Conservation (phyloP, 257 asterid species). For the Fraxinus excelsior region DNA sequence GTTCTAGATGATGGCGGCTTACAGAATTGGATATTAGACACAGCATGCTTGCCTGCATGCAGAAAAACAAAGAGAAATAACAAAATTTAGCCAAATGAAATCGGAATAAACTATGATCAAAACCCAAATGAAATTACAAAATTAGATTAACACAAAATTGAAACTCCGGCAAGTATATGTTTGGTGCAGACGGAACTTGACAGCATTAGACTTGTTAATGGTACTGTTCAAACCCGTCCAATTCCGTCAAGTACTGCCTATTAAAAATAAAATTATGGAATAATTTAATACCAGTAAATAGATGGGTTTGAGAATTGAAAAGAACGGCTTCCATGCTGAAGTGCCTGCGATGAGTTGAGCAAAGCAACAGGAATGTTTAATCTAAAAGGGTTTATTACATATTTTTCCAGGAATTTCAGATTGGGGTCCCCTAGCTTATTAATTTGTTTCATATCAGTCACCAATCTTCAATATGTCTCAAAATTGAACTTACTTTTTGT, state of each 20-base stretch:
- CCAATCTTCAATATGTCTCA: not conserved
- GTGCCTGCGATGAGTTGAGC: not conserved
- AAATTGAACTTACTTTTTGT: not conserved
- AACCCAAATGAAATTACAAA: not conserved
- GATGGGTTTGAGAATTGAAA: constrained; percentile 43
- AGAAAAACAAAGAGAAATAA: constrained; percentile 15
- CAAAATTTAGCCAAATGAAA: not conserved
- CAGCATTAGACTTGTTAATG: constrained; percentile 24
- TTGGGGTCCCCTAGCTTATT: not conserved
- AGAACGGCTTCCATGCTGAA: constrained; percentile 65
- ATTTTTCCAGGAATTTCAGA: not conserved
- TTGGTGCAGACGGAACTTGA: not conserved
- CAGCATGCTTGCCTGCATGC: constrained; percentile 42
- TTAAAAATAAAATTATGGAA: not conserved
- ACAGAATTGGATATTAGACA: constrained; percentile 23
- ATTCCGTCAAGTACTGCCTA: not conserved
- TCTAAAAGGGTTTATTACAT: not conserved
- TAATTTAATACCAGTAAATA: not conserved
- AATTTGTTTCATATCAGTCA: not conserved
- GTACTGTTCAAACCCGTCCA: not conserved
- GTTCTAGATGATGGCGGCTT: constrained; percentile 30
- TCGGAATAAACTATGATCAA: not conserved
- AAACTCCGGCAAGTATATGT: not conserved
- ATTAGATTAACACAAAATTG: not conserved
- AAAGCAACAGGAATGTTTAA: not conserved